Conservation (phyloP, 352 stramenopile genomes). For the Phytophthora pinifolia region DNA sequence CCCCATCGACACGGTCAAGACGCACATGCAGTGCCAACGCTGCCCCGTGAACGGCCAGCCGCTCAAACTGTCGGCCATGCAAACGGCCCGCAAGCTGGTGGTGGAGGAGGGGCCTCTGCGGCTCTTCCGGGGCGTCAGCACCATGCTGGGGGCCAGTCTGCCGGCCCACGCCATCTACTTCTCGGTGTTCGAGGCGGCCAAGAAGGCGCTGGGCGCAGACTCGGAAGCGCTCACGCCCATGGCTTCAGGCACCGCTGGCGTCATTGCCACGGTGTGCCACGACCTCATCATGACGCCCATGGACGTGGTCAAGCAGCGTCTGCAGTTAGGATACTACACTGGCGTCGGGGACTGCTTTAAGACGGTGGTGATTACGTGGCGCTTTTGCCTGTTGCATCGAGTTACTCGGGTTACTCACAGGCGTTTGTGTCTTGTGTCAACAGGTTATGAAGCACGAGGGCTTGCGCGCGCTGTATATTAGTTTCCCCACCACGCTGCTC, state of each 20-base stretch:
- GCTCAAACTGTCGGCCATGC: slow-evolving; percentile 54
- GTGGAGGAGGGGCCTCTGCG: slow-evolving; percentile 71
- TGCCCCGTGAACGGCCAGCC: slow-evolving; percentile 69
- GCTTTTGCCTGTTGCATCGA: slow-evolving; percentile 3
- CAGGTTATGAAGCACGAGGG: slow-evolving; percentile 81
- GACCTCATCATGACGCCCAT: slow-evolving; percentile 99
- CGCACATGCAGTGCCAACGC: slow-evolving; percentile 94
- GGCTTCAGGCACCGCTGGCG: slow-evolving; percentile 85
- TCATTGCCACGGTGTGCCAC: slow-evolving; percentile 95
- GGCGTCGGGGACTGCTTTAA: slow-evolving; percentile 91
- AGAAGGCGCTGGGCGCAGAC: slow-evolving; percentile 80
- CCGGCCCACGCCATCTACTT: slow-evolving; percentile 96
- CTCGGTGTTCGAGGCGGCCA: slow-evolving; percentile 91
- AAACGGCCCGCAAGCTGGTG: slow-evolving; percentile 66
- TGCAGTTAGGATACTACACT: slow-evolving; percentile 98
- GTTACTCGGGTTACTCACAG: slow-evolving; percentile 21
- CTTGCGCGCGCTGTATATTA: slow-evolving; percentile 89
- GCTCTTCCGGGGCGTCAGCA: slow-evolving; percentile 97
- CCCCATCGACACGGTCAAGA: slow-evolving; percentile 93
- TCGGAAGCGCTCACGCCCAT: slow-evolving; percentile 67
- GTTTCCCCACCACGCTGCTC: slow-evolving; percentile 96
- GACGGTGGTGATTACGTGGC: slow-evolving; percentile 50
- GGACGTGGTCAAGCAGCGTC: slow-evolving; percentile 98
- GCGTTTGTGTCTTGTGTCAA: neutral
- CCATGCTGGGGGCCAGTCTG: slow-evolving; percentile 97